phyloP scores from a whole-genome alignment of 306 rosid species.

The Prosopis cineraria region DNA sequence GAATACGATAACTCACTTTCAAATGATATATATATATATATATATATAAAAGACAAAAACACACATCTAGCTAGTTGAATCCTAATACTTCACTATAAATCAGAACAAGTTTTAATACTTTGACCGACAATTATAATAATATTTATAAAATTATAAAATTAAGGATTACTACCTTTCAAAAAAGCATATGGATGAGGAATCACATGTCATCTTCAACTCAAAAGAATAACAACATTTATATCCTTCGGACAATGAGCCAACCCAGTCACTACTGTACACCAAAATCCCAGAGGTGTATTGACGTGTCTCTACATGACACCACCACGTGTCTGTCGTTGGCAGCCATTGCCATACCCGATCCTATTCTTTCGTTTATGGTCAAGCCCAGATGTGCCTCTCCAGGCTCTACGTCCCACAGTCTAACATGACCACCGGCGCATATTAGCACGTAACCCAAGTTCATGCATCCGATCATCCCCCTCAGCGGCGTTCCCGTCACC shows the following conservation, averaged over 20 bases:
- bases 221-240: background rate
- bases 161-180: background rate
- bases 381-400: conserved; percentile 4
- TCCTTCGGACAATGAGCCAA: background rate
- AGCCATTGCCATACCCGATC: conserved; percentile 42
- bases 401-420: conserved; percentile 54
- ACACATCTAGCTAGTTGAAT: background rate
- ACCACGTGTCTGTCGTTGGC: conserved; percentile 71
- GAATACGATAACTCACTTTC: too few relatives aligned
- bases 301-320: conserved; percentile 30
- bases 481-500: conserved; percentile 31
- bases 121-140: background rate
- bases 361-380: conserved; percentile 29
- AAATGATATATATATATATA: too few relatives aligned
- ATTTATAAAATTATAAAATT: background rate
- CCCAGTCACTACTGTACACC: conserved; percentile 40
- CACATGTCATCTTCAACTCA: background rate
- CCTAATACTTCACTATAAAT: background rate
- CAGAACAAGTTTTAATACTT: too few relatives aligned
- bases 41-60: too few relatives aligned
- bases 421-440: conserved; percentile 41
- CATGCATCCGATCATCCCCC: conserved; percentile 60
- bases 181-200: background rate
- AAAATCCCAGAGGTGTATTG: conserved; percentile 72
- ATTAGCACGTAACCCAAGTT: conserved; percentile 56